Conservation (phyloP, 148 eudicot genomes). For the Euryodendron excelsum region DNA sequence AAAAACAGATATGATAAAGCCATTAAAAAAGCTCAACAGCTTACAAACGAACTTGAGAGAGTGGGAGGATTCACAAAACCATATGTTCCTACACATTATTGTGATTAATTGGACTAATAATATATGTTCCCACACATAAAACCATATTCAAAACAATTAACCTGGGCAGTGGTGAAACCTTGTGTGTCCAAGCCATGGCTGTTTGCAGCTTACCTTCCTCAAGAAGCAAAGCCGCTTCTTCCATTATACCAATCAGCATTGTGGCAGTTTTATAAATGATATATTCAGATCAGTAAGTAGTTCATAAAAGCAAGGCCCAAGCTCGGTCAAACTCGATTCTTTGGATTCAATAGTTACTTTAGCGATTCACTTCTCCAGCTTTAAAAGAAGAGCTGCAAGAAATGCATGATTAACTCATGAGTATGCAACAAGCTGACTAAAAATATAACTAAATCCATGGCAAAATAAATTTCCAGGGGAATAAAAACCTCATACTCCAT, state of each 20-base stretch:
- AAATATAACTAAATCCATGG: conserved; percentile 7
- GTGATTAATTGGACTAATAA: background rate
- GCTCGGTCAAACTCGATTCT: conserved; percentile 85
- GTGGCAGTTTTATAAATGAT: conserved; percentile 50
- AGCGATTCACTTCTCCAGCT: conserved; percentile 87
- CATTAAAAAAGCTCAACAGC: too few species aligned
- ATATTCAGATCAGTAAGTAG: conserved; percentile 73
- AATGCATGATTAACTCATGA: conserved; percentile 1
- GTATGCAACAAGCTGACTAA: conserved; percentile 9
- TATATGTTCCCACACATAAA: background rate
- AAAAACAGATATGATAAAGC: background rate
- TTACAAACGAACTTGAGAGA: too few species aligned
- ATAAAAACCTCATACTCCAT: background rate
- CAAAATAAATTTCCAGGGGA: background rate
- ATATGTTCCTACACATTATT: too few species aligned
- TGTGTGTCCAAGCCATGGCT: background rate
- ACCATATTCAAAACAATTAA: background rate
- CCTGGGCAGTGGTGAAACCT: background rate
- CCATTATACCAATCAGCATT: conserved; percentile 65
- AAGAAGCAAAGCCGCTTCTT: conserved; percentile 73
- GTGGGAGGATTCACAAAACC: too few species aligned
- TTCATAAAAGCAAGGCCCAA: conserved; percentile 88
- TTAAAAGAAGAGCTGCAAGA: conserved; percentile 74
- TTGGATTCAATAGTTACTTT: conserved; percentile 77
- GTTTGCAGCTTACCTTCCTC: conserved; percentile 66